A percentile compares a stretch with the other conserved stretches of the same genome.
phyloP scores from a whole-genome alignment of 192 early-diverging fungal species.

The Gaertneriomyces semiglobifer region DNA sequence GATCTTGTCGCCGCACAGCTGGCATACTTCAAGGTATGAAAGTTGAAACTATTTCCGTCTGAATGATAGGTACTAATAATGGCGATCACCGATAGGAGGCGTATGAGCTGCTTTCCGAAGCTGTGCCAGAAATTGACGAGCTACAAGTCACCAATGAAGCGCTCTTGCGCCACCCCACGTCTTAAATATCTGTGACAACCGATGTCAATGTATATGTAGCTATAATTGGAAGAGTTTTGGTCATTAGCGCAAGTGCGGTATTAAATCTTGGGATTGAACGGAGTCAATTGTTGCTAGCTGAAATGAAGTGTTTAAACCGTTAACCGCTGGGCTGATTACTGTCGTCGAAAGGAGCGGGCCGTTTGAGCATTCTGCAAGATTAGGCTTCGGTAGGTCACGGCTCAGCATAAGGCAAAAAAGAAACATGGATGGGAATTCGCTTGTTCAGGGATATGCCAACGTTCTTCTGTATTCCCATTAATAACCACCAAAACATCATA shows the following conservation, averaged over 20 bases:
- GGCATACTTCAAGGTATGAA: constrained; percentile 70
- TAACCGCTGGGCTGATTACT: no score
- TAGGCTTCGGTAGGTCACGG: no score
- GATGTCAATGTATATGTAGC: background rate
- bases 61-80: background rate
- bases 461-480: no score
- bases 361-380: no score
- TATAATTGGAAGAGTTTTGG: background rate
- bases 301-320: no score
- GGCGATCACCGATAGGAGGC: constrained; percentile 18
- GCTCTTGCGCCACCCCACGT: constrained; percentile 62
- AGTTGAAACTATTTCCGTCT: background rate
- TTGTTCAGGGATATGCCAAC: no score
- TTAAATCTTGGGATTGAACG: background rate
- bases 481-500: no score
- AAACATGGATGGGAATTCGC: no score
- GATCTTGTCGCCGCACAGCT: constrained; percentile 86
- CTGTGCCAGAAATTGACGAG: constrained; percentile 88
- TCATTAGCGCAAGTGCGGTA: background rate
- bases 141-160: constrained; percentile 92
- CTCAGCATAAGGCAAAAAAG: no score
- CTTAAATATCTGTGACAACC: constrained; percentile 5
- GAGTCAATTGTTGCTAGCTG: no score
- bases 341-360: no score
- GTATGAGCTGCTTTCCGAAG: constrained; percentile 39